Percentiles rank a stretch among this genome's conserved stretches.
These are phyloP conservation scores for Cystobasidium pallidum DNA, from an alignment of 1,284 basidiomycete genomes.

Conservation along the genomic window DNA sequence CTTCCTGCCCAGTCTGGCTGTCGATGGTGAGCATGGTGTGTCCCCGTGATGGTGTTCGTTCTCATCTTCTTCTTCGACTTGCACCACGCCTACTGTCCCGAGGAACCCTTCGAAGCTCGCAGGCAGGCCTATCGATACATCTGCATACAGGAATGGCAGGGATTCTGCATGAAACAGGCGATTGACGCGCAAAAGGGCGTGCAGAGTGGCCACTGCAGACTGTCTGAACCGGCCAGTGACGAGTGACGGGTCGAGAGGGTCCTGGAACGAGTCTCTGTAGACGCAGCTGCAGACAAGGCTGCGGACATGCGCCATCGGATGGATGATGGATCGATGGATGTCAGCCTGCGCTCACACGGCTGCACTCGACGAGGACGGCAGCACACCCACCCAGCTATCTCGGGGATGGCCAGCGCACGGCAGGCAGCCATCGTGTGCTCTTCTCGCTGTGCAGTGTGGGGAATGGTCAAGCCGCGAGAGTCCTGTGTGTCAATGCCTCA, in stretches of 20 bases:
- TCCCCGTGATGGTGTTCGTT: too few species aligned
- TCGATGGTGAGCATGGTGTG: not conserved
- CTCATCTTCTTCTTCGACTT: not conserved
- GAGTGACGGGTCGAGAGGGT: slow-evolving; percentile 27
- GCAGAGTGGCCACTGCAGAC: not conserved
- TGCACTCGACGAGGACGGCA: not conserved
- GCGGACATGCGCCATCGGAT: not conserved
- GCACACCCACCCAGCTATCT: slow-evolving; percentile 32
- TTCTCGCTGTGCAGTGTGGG: not conserved
- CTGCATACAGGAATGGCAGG: slow-evolving; percentile 19
- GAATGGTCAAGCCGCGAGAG: not conserved
- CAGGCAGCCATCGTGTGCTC: slow-evolving; percentile 11
- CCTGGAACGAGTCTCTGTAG: slow-evolving; percentile 12
- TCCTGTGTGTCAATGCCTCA: not conserved
- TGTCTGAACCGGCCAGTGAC: slow-evolving; percentile 15
- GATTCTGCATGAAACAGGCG: slow-evolving; percentile 34
- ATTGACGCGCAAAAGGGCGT: slow-evolving; percentile 24
- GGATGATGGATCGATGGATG: not conserved
- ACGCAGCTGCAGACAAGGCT: slow-evolving; percentile 31
- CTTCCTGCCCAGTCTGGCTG: not conserved
- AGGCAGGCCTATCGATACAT: slow-evolving; percentile 20
- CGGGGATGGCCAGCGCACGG: slow-evolving; percentile 23
- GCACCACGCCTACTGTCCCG: slow-evolving; percentile 16
- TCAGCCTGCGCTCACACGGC: slow-evolving; percentile 5
- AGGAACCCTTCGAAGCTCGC: slow-evolving; percentile 30